phyloP scores from a whole-genome alignment of 2,329 filamentous ascomycete species.

The Paraphoma sp. region DNA sequence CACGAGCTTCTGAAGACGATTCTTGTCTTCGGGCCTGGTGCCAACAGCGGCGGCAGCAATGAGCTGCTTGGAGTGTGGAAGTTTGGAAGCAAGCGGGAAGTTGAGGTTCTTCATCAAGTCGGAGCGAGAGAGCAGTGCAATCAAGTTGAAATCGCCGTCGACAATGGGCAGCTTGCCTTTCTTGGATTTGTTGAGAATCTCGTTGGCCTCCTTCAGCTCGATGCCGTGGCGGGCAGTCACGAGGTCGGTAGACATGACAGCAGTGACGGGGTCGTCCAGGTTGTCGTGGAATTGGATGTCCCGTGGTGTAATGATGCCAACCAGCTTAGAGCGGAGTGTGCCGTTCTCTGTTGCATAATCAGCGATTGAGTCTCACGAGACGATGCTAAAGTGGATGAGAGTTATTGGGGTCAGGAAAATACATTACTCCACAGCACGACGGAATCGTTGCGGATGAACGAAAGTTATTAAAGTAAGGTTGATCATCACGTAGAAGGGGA shows the following conservation, averaged over 20 bases:
- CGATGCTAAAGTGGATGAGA: neutral
- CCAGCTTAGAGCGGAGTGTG: slow-evolving; percentile 90
- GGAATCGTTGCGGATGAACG: slow-evolving; percentile 98
- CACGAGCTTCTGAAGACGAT: slow-evolving; percentile 82
- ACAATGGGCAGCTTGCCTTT: slow-evolving; percentile 98
- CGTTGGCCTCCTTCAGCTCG: slow-evolving; percentile 86
- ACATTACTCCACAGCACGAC: slow-evolving; percentile 81
- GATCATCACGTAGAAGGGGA: slow-evolving; percentile 72
- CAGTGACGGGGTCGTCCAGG: slow-evolving; percentile 73
- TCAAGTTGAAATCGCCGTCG: slow-evolving; percentile 80
- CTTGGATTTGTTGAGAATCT: slow-evolving; percentile 91
- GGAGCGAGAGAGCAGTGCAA: slow-evolving; percentile 60
- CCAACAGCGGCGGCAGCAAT: slow-evolving; percentile 95
- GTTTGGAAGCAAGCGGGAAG: slow-evolving; percentile 95
- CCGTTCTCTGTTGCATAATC: slow-evolving; percentile 72
- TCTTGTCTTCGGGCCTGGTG: slow-evolving; percentile 91
- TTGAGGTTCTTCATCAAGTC: slow-evolving; percentile 99
- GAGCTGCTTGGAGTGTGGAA: slow-evolving; percentile 95
- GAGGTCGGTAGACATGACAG: slow-evolving; percentile 95
- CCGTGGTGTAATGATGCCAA: slow-evolving; percentile 97
- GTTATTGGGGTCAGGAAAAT: slow-evolving; percentile 56
- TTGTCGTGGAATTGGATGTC: slow-evolving; percentile 96
- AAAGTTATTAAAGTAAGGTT: slow-evolving; percentile 85
- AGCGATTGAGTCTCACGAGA: too few relatives aligned
- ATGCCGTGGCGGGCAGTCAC: slow-evolving; percentile 86